A percentile compares a stretch with the other conserved stretches of the same genome.
phyloP scores from a whole-genome alignment of 2,329 filamentous ascomycete species.

The Fusarium mangiferae region DNA sequence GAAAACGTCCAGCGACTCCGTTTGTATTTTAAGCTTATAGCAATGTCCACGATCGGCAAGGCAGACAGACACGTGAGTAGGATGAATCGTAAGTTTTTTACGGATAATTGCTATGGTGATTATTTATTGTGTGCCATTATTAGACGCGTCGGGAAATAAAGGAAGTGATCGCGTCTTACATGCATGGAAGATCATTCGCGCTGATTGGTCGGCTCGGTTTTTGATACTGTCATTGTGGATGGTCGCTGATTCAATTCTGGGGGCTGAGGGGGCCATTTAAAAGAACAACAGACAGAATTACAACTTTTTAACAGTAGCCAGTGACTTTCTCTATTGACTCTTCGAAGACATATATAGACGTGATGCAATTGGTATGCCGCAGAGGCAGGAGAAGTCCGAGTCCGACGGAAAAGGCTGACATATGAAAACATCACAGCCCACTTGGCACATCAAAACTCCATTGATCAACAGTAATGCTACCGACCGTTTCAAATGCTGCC shows the following conservation, averaged over 20 bases:
- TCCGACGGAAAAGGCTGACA: neutral
- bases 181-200: neutral
- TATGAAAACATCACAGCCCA: neutral
- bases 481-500: neutral
- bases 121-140: neutral
- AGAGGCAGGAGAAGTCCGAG: neutral
- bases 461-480: neutral
- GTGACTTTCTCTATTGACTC: rapidly evolving
- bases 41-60: neutral
- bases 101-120: neutral
- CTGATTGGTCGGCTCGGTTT: neutral
- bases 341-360: rapidly evolving
- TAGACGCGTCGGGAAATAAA: neutral
- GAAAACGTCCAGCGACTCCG: neutral
- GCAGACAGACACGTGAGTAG: neutral
- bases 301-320: rapidly evolving
- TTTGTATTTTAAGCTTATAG: neutral
- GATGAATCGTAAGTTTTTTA: neutral
- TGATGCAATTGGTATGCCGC: rapidly evolving
- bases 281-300: rapidly evolving
- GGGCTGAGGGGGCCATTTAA: neutral
- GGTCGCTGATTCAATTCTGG: neutral
- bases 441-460: neutral
- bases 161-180: neutral
- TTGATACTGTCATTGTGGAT: neutral